Evolutionary conservation across 192 early-diverging fungal species (phyloP).

Genomic region (Linnemannia schmuckeri): DNA sequence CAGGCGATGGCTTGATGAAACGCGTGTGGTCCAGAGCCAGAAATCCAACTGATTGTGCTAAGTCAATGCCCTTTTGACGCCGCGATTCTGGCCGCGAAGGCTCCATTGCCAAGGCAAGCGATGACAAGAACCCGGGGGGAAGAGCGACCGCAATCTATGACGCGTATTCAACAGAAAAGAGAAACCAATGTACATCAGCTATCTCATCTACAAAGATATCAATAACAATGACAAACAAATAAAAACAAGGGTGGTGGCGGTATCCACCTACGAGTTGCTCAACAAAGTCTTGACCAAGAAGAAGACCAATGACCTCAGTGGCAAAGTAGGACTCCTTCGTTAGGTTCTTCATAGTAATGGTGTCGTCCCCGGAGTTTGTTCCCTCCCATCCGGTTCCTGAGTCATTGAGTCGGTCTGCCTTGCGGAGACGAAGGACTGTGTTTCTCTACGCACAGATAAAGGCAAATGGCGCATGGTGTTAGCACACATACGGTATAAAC

Average conservation of each 20-base stretch:
- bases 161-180: neutral
- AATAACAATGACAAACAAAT: neutral
- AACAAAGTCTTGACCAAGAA: constrained; percentile 64
- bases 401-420: constrained; percentile 26
- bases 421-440: constrained; percentile 56
- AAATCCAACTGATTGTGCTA: constrained; percentile 54
- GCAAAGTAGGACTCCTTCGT: constrained; percentile 43
- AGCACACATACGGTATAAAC: neutral
- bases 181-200: neutral
- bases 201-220: neutral
- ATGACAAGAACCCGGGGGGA: constrained; percentile 53
- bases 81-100: constrained; percentile 60
- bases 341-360: constrained; percentile 11
- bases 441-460: constrained; percentile 27
- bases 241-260: neutral
- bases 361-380: neutral
- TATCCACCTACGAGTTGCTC: constrained; percentile 53
- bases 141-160: constrained; percentile 50
- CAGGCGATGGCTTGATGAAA: constrained; percentile 23
- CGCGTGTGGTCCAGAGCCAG: constrained; percentile 63
- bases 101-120: constrained; percentile 44
- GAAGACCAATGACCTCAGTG: constrained; percentile 58
- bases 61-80: constrained; percentile 61
- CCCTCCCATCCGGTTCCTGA: neutral
- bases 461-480: neutral